phyloP scores from a whole-genome alignment of 495 filamentous ascomycete genomes.

The Acidiella bohemica region DNA sequence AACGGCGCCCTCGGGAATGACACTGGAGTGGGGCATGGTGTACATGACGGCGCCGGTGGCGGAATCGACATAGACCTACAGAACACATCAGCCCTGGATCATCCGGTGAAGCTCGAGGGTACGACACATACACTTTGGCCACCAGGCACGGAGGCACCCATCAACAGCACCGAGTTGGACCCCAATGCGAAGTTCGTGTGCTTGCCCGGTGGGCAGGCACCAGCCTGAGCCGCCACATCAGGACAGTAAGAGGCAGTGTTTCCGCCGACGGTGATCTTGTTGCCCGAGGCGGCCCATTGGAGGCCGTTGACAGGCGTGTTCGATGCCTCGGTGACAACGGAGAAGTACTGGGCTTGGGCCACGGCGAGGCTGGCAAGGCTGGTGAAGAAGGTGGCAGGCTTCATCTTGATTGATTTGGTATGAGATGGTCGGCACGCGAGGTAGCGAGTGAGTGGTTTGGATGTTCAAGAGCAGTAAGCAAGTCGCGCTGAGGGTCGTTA shows the following conservation, averaged over 20 bases:
- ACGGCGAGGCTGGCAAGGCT: conserved; percentile 5
- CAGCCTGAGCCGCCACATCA: not conserved
- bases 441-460: not conserved
- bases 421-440: not conserved
- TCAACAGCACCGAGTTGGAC: conserved; percentile 1
- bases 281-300: conserved; percentile 5
- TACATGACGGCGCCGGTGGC: conserved; percentile 14
- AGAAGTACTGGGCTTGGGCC: conserved; percentile 10
- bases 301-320: conserved; percentile 16
- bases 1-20: conserved; percentile 9
- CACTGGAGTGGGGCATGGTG: conserved; percentile 13
- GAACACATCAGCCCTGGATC: not conserved
- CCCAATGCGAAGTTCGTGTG: conserved; percentile 7
- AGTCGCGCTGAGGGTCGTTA: too few relatives aligned
- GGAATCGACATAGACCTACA: conserved; percentile 18
- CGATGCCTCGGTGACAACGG: conserved; percentile 11
- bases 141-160: conserved; percentile 17
- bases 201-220: conserved; percentile 3
- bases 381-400: conserved; percentile 1
- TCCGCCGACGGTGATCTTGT: conserved; percentile 8
- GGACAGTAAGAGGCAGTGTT: conserved; percentile 16
- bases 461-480: not conserved
- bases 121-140: conserved; percentile 15
- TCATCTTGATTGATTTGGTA: conserved; percentile 16
- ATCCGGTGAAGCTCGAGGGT: not conserved